A percentile compares a stretch with the other conserved stretches of the same genome.
Evolutionary conservation across 768 basidiomycete genomes (phyloP).

Genomic region (Agaricus subrufescens): DNA sequence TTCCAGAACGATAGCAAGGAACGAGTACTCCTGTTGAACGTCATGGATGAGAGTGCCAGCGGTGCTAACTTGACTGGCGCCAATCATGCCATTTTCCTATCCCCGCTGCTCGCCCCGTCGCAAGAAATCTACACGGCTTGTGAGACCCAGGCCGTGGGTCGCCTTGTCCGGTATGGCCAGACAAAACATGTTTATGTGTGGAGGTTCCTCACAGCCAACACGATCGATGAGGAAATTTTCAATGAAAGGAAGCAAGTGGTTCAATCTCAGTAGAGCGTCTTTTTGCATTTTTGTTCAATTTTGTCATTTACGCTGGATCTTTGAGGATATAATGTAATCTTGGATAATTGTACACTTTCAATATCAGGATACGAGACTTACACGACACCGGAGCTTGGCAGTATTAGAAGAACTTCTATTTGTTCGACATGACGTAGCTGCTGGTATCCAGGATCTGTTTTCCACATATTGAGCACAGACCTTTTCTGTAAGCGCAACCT

Average conservation of each 20-base stretch:
- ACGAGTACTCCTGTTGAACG: conserved; percentile 80
- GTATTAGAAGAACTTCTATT: conserved; percentile 33
- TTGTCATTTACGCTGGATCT: background rate
- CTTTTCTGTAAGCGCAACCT: conserved; percentile 90
- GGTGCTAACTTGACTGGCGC: conserved; percentile 91
- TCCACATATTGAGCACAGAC: conserved; percentile 83
- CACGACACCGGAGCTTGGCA: background rate
- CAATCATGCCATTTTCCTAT: conserved; percentile 93
- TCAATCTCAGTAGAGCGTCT: background rate
- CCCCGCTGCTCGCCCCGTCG: conserved; percentile 78
- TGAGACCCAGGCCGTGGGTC: conserved; percentile 80
- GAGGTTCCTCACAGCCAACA: conserved; percentile 80
- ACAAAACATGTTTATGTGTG: conserved; percentile 75
- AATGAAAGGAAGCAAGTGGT: conserved; percentile 41
- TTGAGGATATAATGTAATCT: background rate
- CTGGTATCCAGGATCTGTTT: conserved; percentile 82
- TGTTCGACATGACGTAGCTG: conserved; percentile 82
- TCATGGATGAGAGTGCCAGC: conserved; percentile 94
- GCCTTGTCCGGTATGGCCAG: conserved; percentile 82
- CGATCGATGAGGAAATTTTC: conserved; percentile 86
- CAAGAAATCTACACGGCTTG: conserved; percentile 84
- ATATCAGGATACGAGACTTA: background rate
- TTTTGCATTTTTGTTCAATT: background rate
- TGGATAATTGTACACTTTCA: background rate
- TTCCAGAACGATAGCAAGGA: conserved; percentile 82